Base-by-base conservation (phyloP, 768 basidiomycete species). In the Leucosporidium scottii region DNA sequence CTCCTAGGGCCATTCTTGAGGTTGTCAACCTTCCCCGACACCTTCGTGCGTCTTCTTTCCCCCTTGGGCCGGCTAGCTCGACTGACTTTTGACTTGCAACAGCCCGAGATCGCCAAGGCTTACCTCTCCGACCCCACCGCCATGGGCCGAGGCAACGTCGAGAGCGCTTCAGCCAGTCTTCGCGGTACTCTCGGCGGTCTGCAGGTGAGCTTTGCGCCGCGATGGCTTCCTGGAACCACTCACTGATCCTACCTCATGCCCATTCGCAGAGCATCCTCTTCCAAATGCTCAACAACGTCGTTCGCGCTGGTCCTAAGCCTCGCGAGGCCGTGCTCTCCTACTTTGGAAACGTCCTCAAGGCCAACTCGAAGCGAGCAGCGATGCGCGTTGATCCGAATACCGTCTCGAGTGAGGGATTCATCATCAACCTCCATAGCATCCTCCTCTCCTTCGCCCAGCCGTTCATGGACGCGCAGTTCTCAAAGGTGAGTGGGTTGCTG, bases 101-200 rank as follows among this genome's bases (percentile, higher is more conserved):
- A 93, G 93, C 90, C 90, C 15, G 79, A 79, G 17, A 85, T 97
- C 62, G 83, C 87, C 4, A 81, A 84, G 66, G 83, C 85, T 0
- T 96, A 93, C 76, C 98, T 96, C 78, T 85, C 90, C 0, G 87
- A 93, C 36, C 85, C 90, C 0, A 86, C 86, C n/a, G 86, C 87
- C 63, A 84, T 90, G 50, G 82, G 84, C 44, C 82, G 84, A 18
- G 82, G 81, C 21, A 91, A 94, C 73, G 80, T 94, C 23, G 86
- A 93, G 30, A 87, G 91, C 0, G 88, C 92, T 3, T 88, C 86
- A 74, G 83, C 87, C 10, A 93, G 89, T 77, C 81, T 99, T 44
- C 83, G 93, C n/a, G 86, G 86, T 12, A 93, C 91, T 4, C 78
- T 96, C 60, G 88, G 88, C 76, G 88, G 84, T 67, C 78, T 98